Evolutionary conservation across 2,329 filamentous ascomycete species (phyloP).

Genomic region (Diaporthe sp.): DNA sequence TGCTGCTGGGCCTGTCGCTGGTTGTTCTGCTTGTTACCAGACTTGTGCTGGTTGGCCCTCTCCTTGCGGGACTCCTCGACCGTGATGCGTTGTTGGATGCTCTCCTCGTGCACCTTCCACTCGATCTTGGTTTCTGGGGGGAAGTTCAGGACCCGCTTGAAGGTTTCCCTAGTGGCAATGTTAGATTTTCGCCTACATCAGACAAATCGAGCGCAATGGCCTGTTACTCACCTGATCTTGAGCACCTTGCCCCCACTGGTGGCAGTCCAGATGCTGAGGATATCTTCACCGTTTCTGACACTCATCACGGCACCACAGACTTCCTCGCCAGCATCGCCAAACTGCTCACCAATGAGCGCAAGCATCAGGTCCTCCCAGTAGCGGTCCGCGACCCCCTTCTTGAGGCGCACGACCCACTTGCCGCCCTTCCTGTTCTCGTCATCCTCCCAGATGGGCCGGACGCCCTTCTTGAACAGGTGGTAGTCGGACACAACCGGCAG

Average conservation of each 20-base stretch:
- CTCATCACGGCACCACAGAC: constrained; percentile 96
- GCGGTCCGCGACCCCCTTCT: constrained; percentile 96
- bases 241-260: constrained; percentile 93
- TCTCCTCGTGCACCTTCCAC: constrained; percentile 97
- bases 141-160: constrained; percentile 90
- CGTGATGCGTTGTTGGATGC: constrained; percentile 89
- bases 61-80: constrained; percentile 94
- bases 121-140: constrained; percentile 90
- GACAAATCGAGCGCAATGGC: background rate
- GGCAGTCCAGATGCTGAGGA: constrained; percentile 97
- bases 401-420: constrained; percentile 96
- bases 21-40: constrained; percentile 50
- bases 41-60: constrained; percentile 69
- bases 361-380: constrained; percentile 97
- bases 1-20: constrained; percentile 43
- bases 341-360: constrained; percentile 93
- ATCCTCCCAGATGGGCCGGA: constrained; percentile 98
- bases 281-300: constrained; percentile 94
- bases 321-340: constrained; percentile 91
- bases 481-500: constrained; percentile 96
- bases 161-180: constrained; percentile 77
- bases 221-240: constrained; percentile 83
- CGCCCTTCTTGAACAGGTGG: constrained; percentile 96
- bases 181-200: background rate
- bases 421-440: constrained; percentile 96